Percentiles rank a stretch among this genome's conserved stretches.
These are phyloP conservation scores for Boletus mariae DNA, from an alignment of 1,284 basidiomycete genomes.

Conservation along the genomic window DNA sequence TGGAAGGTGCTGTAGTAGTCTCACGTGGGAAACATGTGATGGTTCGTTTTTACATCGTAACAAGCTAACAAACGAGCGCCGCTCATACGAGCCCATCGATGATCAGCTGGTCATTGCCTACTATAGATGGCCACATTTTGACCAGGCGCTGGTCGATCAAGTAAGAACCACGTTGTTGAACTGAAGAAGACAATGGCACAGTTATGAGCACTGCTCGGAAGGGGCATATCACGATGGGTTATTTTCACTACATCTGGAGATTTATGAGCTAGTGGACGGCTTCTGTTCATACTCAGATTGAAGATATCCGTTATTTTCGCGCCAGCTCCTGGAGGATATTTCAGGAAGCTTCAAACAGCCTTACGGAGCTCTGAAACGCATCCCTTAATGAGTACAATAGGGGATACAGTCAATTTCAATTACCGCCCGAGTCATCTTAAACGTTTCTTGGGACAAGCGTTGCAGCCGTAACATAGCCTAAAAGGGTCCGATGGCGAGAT, in stretches of 20 bases:
- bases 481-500: neutral
- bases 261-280: neutral
- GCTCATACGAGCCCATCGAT: neutral
- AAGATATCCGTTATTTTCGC: slow-evolving; percentile 25
- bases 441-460: neutral
- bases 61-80: neutral
- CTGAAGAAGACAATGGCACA: neutral
- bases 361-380: slow-evolving; percentile 5
- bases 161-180: neutral
- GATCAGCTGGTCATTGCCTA: neutral
- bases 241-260: too few species aligned
- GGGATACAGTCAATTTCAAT: neutral
- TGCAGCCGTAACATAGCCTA: neutral
- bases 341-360: slow-evolving; percentile 11
- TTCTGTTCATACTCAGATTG: neutral
- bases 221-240: too few species aligned
- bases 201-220: too few species aligned
- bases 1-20: slow-evolving; percentile 32
- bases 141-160: neutral
- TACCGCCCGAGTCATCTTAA: neutral
- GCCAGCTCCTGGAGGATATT: slow-evolving; percentile 5
- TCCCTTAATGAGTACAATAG: slow-evolving; percentile 10
- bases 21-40: slow-evolving; percentile 19
- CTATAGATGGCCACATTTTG: neutral
- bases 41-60: neutral